These are phyloP conservation scores for Colletotrichum orchidophilum DNA, from an alignment of 2,329 filamentous ascomycete genomes.

Conservation along the genomic window DNA sequence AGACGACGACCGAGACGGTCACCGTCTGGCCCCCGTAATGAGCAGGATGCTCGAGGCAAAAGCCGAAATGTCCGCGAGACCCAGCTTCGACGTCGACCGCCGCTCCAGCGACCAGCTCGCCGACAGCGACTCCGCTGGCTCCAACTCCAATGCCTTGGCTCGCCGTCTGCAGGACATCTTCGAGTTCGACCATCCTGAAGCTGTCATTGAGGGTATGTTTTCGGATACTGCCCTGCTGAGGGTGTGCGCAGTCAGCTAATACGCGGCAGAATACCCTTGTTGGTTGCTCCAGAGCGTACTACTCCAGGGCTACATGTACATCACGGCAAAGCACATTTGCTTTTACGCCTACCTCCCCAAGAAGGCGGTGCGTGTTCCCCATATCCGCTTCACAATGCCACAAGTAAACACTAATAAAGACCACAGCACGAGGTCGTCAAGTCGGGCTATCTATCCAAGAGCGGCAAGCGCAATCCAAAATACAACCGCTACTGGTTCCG, in stretches of 20 bases:
- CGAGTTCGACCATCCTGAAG: slow-evolving; percentile 81
- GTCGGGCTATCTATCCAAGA: slow-evolving; percentile 88
- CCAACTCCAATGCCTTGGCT: slow-evolving; percentile 68
- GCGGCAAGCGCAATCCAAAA: slow-evolving; percentile 85
- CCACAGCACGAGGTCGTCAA: slow-evolving; percentile 77
- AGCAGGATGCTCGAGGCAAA: slow-evolving; percentile 80
- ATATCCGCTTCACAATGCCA: slow-evolving; percentile 13
- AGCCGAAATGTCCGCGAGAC: slow-evolving; percentile 68
- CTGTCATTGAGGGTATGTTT: slow-evolving; percentile 77
- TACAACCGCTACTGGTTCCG: slow-evolving; percentile 95
- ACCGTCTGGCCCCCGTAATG: slow-evolving; percentile 74
- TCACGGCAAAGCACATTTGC: slow-evolving; percentile 91
- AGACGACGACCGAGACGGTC: slow-evolving; percentile 42
- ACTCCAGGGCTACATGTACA: slow-evolving; percentile 94
- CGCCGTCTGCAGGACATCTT: slow-evolving; percentile 85
- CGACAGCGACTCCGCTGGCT: slow-evolving; percentile 43
- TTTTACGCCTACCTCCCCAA: slow-evolving; percentile 98
- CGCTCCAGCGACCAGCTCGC: slow-evolving; percentile 50
- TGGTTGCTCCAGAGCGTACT: slow-evolving; percentile 92
- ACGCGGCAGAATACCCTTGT: slow-evolving; percentile 80
- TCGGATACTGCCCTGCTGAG: background rate
- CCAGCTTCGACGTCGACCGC: slow-evolving; percentile 65
- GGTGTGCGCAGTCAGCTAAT: slow-evolving; percentile 31
- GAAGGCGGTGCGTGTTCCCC: slow-evolving; percentile 72
- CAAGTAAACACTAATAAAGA: background rate